phyloP scores from a whole-genome alignment of 1,284 basidiomycete genomes.

The Quambalaria eucalypti region DNA sequence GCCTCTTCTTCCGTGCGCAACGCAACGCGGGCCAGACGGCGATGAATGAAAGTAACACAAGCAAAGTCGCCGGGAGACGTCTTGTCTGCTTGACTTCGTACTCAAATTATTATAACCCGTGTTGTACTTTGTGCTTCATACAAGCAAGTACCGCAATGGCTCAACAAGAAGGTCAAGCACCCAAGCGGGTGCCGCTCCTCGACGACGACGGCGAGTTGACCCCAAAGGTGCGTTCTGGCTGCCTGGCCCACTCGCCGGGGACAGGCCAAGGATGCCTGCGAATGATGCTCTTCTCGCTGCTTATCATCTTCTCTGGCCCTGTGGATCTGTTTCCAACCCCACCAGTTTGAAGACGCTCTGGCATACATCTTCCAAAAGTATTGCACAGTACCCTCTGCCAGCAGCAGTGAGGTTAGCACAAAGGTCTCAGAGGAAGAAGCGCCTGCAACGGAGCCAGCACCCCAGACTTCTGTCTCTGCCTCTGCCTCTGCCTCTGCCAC shows the following conservation, averaged over 20 bases:
- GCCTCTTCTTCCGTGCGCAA: no score
- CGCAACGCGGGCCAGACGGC: no score
- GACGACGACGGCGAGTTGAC: neutral
- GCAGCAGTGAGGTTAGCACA: no score
- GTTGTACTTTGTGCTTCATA: no score
- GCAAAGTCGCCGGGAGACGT: no score
- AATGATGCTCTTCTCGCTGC: neutral
- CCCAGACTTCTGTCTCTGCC: neutral
- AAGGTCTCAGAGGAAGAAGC: neutral
- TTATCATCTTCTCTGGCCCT: no score
- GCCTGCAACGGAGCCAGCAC: neutral
- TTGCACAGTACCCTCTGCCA: neutral
- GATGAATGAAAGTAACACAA: no score
- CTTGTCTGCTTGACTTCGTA: no score
- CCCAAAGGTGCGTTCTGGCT: neutral
- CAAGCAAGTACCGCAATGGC: no score
- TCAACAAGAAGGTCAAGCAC: neutral
- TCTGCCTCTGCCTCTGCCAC: neutral
- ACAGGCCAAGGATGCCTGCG: neutral
- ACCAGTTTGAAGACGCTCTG: neutral
- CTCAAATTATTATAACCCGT: no score
- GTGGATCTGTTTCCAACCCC: neutral
- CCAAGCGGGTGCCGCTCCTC: neutral
- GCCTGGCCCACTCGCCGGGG: neutral
- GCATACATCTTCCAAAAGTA: slow-evolving; percentile 2